These are phyloP conservation scores for Suillus ampliporus DNA, from an alignment of 768 basidiomycete species.

Conservation along the genomic window DNA sequence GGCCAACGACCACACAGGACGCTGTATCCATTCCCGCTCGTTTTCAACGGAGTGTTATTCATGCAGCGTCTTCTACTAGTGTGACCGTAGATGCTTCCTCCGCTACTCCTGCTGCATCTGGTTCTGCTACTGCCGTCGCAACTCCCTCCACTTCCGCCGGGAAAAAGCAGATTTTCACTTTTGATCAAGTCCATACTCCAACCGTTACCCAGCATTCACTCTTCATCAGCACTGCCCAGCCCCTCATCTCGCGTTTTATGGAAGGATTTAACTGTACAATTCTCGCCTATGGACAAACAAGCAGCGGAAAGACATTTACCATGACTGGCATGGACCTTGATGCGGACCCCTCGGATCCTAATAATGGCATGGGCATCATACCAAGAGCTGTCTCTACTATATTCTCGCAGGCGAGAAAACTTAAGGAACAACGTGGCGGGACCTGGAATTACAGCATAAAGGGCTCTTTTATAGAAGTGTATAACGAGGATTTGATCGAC, in stretches of 20 bases:
- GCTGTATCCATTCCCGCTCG: constrained; percentile 86
- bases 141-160: constrained; percentile 52
- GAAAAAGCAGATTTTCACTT: constrained; percentile 88
- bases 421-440: constrained; percentile 75
- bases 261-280: constrained; percentile 95
- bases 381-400: constrained; percentile 92
- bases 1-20: constrained; percentile 87
- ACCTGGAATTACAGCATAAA: constrained; percentile 83
- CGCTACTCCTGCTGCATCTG: constrained; percentile 53
- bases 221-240: constrained; percentile 84
- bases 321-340: constrained; percentile 97
- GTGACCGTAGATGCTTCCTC: constrained; percentile 82
- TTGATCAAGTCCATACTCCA: constrained; percentile 94
- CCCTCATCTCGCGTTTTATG: constrained; percentile 84
- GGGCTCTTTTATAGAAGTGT: constrained; percentile 96
- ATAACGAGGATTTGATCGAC: constrained; percentile 99
- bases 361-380: constrained; percentile 92
- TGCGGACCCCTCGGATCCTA: constrained; percentile 79
- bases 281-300: constrained; percentile 41
- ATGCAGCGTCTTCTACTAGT: constrained; percentile 72
- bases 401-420: constrained; percentile 76
- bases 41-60: constrained; percentile 91
- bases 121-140: constrained; percentile 54
- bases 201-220: constrained; percentile 83
- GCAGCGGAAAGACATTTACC: constrained; percentile 62